These are phyloP conservation scores for Phanerochaete carnosa DNA, from an alignment of 768 basidiomycete species.

Conservation along the genomic window DNA sequence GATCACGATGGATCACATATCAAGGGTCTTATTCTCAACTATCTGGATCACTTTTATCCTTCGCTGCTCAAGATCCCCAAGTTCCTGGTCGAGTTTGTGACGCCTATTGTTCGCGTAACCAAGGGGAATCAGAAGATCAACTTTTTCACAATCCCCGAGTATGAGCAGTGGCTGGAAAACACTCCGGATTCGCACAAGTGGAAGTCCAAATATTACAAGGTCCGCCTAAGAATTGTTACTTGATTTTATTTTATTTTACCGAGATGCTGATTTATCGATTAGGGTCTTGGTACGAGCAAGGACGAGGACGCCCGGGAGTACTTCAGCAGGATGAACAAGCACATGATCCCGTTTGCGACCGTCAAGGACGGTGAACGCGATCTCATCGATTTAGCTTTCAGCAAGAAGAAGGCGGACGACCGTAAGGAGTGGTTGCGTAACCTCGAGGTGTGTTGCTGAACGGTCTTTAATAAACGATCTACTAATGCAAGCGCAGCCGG, in stretches of 20 bases:
- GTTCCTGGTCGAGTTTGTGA: slow-evolving; percentile 97
- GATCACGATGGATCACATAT: slow-evolving; percentile 99
- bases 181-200: slow-evolving; percentile 78
- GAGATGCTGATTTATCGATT: slow-evolving; percentile 1
- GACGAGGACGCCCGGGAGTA: slow-evolving; percentile 90
- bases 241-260: neutral
- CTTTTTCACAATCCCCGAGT: slow-evolving; percentile 98
- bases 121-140: slow-evolving; percentile 77
- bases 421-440: slow-evolving; percentile 97
- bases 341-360: slow-evolving; percentile 89
- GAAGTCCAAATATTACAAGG: slow-evolving; percentile 97
- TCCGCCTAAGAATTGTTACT: slow-evolving; percentile 26
- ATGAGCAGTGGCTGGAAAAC: slow-evolving; percentile 84
- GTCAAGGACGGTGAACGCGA: slow-evolving; percentile 80
- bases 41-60: slow-evolving; percentile 94
- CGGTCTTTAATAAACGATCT: neutral
- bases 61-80: slow-evolving; percentile 86
- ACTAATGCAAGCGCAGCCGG: slow-evolving; percentile 52
- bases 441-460: slow-evolving; percentile 58
- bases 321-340: slow-evolving; percentile 88
- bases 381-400: slow-evolving; percentile 96
- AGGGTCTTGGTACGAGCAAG: slow-evolving; percentile 96
- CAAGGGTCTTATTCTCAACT: slow-evolving; percentile 98
- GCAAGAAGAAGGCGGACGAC: slow-evolving; percentile 98
- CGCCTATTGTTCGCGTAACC: slow-evolving; percentile 89